Evolutionary conservation across 495 filamentous ascomycete species (phyloP), one percentile per base, ranked within the genome.

Genomic region (Penicillium angulare): DNA sequence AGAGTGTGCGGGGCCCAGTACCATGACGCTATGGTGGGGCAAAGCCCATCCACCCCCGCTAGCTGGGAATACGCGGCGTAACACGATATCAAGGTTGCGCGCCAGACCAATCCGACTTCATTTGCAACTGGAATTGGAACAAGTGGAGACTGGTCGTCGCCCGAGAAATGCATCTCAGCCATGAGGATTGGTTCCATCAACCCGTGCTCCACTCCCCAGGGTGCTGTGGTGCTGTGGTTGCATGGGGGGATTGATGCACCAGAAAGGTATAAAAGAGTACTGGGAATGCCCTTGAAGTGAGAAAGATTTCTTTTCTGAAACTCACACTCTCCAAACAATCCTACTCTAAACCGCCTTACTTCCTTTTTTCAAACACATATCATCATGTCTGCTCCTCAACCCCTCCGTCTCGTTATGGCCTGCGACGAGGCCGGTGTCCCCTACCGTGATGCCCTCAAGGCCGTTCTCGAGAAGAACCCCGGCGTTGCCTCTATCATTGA

Each of bases 381-480:
- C 51, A 64, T 34, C 17, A 76, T 75, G 71, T 67, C 71, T 62
- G 60, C 61, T n/a, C n/a, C n/a, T 24, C 65, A 65, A 53, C 73
- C 73, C 49, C 73, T 84, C 56, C 78, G 79, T 55, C 78, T 85
- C 49, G 81, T 80, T 63, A 76, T 85, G 61, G 82, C 80, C 66
- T 69, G 75, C 64, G 82, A 91, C 75, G 84, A 89, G 46, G 89
- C 89, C 62, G 89, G 89, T 64, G 76, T 84, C 61, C 73, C 72
- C 59, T 92, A 92, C 79, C 92, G 91, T 69, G 79, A 83, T 66
- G 84, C 84, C 58, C 84, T 95, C 76, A 90, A 86, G 64, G 75
- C 76, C 24, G 80, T 85, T 65, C 82, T 95, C 47, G 76, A 84
- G 49, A 74, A 79, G 32, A 77, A 85, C 71, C 77, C 84, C 2